Percentiles rank a stretch among this genome's conserved stretches.
Conservation (phyloP, 2,329 filamentous ascomycete species). For the Colletotrichum coccodes region DNA sequence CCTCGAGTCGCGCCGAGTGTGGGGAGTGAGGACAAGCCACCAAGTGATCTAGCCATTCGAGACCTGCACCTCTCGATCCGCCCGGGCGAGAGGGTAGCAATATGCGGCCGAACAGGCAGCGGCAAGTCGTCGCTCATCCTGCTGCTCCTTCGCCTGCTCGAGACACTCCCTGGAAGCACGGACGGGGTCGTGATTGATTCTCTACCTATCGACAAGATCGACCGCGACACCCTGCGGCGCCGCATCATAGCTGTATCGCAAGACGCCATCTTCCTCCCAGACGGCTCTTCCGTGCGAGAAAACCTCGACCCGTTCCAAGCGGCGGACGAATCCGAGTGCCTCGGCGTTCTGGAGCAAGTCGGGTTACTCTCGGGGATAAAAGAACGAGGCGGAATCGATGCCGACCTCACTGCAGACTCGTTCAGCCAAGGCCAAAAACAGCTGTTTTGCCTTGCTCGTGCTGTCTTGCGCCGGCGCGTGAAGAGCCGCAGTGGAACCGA, state of each 20-base stretch:
- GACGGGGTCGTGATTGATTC: slow-evolving; percentile 55
- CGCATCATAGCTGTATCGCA: slow-evolving; percentile 64
- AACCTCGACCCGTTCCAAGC: slow-evolving; percentile 54
- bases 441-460: slow-evolving; percentile 70
- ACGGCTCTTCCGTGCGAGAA: slow-evolving; percentile 48
- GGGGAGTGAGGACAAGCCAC: neutral
- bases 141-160: slow-evolving; percentile 52
- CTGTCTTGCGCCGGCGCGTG: slow-evolving; percentile 58
- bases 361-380: slow-evolving; percentile 44
- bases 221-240: slow-evolving; percentile 54
- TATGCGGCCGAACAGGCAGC: slow-evolving; percentile 51
- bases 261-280: slow-evolving; percentile 62
- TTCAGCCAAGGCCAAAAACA: slow-evolving; percentile 71
- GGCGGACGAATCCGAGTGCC: slow-evolving; percentile 45
- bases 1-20: neutral
- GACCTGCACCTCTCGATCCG: slow-evolving; percentile 41
- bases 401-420: slow-evolving; percentile 55
- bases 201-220: slow-evolving; percentile 46
- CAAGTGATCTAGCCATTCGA: slow-evolving; percentile 37
- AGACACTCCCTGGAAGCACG: slow-evolving; percentile 42
- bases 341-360: slow-evolving; percentile 47
- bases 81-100: slow-evolving; percentile 45
- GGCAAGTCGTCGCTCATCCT: slow-evolving; percentile 57
- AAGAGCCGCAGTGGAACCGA: neutral
- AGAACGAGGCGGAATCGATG: slow-evolving; percentile 45